Base-by-base conservation (phyloP, 768 basidiomycete genomes). In the Paxillus rubicundulus region DNA sequence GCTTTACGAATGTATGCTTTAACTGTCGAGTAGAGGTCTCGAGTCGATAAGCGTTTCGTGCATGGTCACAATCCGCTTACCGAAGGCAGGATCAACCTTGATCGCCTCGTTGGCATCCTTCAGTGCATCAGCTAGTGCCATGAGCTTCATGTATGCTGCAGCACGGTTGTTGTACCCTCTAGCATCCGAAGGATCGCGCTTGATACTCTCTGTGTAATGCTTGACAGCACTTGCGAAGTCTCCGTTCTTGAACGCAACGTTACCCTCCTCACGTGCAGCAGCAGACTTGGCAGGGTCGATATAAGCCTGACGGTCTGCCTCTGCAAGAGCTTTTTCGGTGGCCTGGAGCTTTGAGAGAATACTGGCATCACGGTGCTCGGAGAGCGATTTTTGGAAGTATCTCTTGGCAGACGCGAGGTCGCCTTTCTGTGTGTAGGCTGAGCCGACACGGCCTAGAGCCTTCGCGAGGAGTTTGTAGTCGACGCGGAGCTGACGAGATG, bases 151-250 rank as follows among this genome's bases (percentile, higher is more conserved):
- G 74, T 97, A 98, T 20, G 93, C 95, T 27, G 93, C 88, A n/a
- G 97, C 93, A 45, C 97, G 87, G 75, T 99, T 99, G 70, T 96
- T 98, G 77, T 98, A 99, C 9, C 91, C 94, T 58, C 87, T 80
- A 13, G 96, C 82, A 66, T 99, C 97, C 34, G 72, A 69, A 38
- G 97, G 96, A 63, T 92, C 86, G 45, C 97, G 87, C 75, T 98
- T 98, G 79, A 98, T 97, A 56, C 92, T 89, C 73, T 99, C 97
- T 34, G 89, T 81, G 74, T 99, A 99, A 36, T 80, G 76, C 75
- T 91, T 93, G 60, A 99, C 95, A 1, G 96, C 89, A 10, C 80
- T 84, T 10, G 85, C 95, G 70, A 94, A 99, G 70, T 96, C 86
- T 17, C 93, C 96, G 2, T 72, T 78, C 77, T 98, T 98, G 83